Evolutionary conservation across 495 filamentous ascomycete species (phyloP), one percentile per base, ranked within the genome.

Genomic region (Penicillium canariense): DNA sequence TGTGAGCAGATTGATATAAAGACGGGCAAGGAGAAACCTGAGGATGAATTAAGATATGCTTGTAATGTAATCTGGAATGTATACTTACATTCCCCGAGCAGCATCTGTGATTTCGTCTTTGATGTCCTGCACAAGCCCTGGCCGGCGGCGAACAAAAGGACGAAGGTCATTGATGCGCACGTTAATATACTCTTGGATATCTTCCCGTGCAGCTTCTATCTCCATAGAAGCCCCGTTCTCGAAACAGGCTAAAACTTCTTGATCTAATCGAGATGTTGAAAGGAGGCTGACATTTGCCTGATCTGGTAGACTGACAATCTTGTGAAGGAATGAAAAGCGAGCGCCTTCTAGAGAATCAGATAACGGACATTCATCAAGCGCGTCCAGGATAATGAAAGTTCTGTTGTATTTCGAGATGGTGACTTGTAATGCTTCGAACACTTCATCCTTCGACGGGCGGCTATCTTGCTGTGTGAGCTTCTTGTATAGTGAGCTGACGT

Each of bases 361-460:
- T 15, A 55, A 42, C 38, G 60, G 53, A 32, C 63, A 63, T 55
- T 67, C 63, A 20, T 67, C 64, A 30, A 66, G 28, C 18, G 59
- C 64, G 35, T 67, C 63, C 25, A 67, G 35, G 11, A 68, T 30
- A 28, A 67, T 30, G 31, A 67, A 68, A 6, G 51, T 46, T 31
- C 20, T 57, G 34, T 38, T 15, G 36, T 25, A 42, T 28, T 1
- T 31, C 18, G 36, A 22, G 12, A 52, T 23, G n/a, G 23, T 31
- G 39, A 26, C 17, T 10, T 15, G 14, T 10, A 34, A 44, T 40
- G 39, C 35, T 26, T 26, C 20, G 12, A 43, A 26, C n/a, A 43
- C 11, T 23, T 43, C 40, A 14, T 43, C 4, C 14, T 7, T 5
- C 9, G 39, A 42, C 1, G 39, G 39, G 17, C 18, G 4, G 11